phyloP scores from a whole-genome alignment of 2,329 filamentous ascomycete genomes.

The Chaetomiaceae sp. region DNA sequence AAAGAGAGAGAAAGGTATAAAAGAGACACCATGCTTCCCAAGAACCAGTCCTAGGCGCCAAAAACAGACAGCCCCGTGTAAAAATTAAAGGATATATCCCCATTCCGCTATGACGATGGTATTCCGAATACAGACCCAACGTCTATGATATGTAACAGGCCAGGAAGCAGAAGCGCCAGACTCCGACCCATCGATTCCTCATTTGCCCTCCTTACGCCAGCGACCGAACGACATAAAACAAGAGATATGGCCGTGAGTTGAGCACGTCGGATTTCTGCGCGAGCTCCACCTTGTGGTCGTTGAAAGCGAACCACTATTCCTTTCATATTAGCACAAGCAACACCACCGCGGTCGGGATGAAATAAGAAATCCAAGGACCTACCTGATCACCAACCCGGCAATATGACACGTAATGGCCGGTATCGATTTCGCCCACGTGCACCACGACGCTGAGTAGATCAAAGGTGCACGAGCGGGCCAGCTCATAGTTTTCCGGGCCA shows the following conservation, averaged over 20 bases:
- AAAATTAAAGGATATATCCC: too few species aligned
- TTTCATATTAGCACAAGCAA: conserved; percentile 9
- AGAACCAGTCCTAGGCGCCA: too few species aligned
- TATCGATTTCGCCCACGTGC: conserved; percentile 88
- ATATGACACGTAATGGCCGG: conserved; percentile 89
- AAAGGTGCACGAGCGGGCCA: conserved; percentile 68
- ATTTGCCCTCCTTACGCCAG: conserved; percentile 38
- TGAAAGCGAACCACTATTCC: conserved; percentile 84
- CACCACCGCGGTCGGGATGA: not conserved
- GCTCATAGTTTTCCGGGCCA: conserved; percentile 47
- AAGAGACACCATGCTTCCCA: too few species aligned
- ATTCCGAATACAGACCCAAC: too few species aligned
- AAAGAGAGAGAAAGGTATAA: not conserved
- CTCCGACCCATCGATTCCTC: not conserved
- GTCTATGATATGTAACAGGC: too few species aligned
- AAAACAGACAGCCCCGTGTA: too few species aligned
- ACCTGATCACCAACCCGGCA: conserved; percentile 73
- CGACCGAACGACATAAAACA: conserved; percentile 77
- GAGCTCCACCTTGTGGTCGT: conserved; percentile 86
- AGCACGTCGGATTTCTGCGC: conserved; percentile 83
- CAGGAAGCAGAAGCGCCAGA: too few species aligned
- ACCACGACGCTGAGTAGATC: conserved; percentile 87
- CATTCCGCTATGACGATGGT: too few species aligned
- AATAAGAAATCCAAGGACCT: conserved; percentile 26
- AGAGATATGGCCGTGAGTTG: conserved; percentile 77